A percentile compares a stretch with the other conserved stretches of the same genome.
These are phyloP conservation scores for Eucalyptus pauciflora DNA, from an alignment of 345 rosid species.

Conservation along the genomic window DNA sequence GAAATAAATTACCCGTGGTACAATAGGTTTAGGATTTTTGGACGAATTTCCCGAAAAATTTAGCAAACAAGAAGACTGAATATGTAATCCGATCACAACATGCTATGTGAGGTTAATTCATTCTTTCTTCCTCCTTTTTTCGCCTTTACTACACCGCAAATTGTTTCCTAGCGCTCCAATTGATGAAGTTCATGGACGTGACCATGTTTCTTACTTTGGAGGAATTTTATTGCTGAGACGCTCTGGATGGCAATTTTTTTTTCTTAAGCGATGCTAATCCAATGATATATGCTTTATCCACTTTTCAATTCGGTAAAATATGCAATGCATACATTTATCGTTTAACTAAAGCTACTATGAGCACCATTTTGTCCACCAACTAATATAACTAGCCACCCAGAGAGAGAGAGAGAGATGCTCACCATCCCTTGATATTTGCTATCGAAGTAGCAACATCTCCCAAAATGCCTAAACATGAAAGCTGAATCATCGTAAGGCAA, in stretches of 20 bases:
- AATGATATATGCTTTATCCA: neutral
- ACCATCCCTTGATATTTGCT: slow-evolving; percentile 1
- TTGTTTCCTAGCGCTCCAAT: neutral
- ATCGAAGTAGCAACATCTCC: slow-evolving; percentile 45
- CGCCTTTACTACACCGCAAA: neutral
- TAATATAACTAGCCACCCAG: neutral
- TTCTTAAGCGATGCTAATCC: neutral
- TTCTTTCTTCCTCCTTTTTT: neutral
- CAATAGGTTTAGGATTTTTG: neutral
- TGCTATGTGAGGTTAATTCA: neutral
- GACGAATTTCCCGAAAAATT: neutral
- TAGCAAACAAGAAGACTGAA: neutral
- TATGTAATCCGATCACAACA: neutral
- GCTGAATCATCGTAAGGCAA: slow-evolving; percentile 34
- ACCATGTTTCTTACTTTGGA: neutral
- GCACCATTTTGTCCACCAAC: neutral
- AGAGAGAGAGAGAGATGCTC: neutral
- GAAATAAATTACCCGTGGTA: too few species aligned
- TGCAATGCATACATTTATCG: neutral
- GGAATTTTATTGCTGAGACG: neutral
- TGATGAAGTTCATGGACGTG: neutral
- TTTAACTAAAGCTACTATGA: too few species aligned
- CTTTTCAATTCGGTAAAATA: neutral
- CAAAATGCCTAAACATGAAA: slow-evolving; percentile 46
- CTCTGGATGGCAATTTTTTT: neutral